phyloP scores from a whole-genome alignment of 768 basidiomycete genomes.

The Russula olivacea region DNA sequence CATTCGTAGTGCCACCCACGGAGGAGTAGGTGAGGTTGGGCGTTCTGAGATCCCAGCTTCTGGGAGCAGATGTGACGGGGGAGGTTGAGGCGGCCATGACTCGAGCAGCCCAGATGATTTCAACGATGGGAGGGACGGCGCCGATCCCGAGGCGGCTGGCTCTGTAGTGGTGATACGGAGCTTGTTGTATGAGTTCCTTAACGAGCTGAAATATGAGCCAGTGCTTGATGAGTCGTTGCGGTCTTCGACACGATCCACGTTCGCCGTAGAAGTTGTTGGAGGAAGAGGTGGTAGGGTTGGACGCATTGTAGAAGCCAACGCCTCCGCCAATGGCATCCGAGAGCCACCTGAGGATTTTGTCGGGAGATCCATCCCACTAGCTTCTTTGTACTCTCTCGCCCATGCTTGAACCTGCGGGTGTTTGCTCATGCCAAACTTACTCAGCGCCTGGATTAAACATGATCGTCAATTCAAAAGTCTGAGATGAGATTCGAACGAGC shows the following conservation, averaged over 20 bases:
- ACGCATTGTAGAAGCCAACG: conserved; percentile 2
- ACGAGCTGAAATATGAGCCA: conserved; percentile 2
- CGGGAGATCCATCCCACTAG: conserved; percentile 56
- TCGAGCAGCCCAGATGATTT: conserved; percentile 71
- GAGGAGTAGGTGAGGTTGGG: conserved; percentile 6
- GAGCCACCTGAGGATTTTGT: neutral
- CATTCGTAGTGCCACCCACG: conserved; percentile 10
- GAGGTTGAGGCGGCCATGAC: conserved; percentile 35
- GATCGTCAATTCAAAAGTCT: neutral
- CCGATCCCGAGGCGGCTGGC: conserved; percentile 23
- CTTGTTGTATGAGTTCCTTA: conserved; percentile 20
- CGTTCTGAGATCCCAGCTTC: conserved; percentile 15
- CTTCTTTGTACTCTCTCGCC: conserved; percentile 58
- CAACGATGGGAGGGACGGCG: conserved; percentile 56
- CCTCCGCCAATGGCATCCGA: conserved; percentile 7
- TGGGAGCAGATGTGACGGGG: neutral
- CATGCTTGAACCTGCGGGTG: conserved; percentile 50
- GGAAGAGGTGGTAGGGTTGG: conserved; percentile 7
- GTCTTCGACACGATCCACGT: conserved; percentile 14
- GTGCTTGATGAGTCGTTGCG: conserved; percentile 16
- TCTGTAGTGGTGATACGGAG: conserved; percentile 10
- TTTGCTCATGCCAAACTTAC: conserved; percentile 57
- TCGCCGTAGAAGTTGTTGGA: neutral
- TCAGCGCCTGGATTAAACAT: conserved; percentile 44
- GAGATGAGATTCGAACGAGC: conserved; percentile 30